A percentile compares a stretch with the other conserved stretches of the same genome.
phyloP scores from a whole-genome alignment of 805 yeast genomes.

The Zygosaccharomyces lentus region DNA sequence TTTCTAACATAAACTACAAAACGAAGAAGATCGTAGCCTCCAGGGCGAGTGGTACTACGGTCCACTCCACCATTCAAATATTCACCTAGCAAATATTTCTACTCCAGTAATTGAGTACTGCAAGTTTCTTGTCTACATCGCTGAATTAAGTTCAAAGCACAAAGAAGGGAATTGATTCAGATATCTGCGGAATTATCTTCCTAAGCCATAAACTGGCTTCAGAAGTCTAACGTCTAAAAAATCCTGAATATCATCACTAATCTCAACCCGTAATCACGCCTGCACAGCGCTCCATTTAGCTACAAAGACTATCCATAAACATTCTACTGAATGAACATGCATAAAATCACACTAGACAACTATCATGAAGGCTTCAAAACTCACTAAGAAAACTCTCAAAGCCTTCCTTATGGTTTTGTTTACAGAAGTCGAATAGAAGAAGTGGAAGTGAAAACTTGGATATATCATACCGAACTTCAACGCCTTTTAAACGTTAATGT shows the following conservation, averaged over 20 bases:
- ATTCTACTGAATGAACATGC: slow-evolving; percentile 2
- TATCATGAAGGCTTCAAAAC: neutral
- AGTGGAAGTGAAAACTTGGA: neutral
- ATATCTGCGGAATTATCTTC: slow-evolving; percentile 32
- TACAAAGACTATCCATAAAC: neutral
- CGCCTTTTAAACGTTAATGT: neutral
- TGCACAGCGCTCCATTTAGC: neutral
- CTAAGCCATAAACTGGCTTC: slow-evolving; percentile 21
- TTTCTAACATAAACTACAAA: slow-evolving; percentile 1
- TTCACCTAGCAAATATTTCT: too few species aligned
- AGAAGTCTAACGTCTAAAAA: slow-evolving; percentile 40
- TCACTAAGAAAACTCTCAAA: neutral
- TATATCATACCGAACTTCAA: neutral
- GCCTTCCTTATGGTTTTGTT: neutral
- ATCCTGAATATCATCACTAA: slow-evolving; percentile 30
- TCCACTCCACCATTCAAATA: too few species aligned
- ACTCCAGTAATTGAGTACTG: neutral
- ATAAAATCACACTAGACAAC: neutral
- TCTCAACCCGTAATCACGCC: neutral
- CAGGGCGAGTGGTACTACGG: too few species aligned
- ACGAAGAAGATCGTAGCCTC: neutral
- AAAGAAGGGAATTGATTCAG: slow-evolving; percentile 13
- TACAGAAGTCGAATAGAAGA: neutral
- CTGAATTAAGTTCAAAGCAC: neutral
- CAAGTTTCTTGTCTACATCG: neutral